These are phyloP conservation scores for Botrytis sinoallii DNA, from an alignment of 2,329 filamentous ascomycete species.

Conservation along the genomic window DNA sequence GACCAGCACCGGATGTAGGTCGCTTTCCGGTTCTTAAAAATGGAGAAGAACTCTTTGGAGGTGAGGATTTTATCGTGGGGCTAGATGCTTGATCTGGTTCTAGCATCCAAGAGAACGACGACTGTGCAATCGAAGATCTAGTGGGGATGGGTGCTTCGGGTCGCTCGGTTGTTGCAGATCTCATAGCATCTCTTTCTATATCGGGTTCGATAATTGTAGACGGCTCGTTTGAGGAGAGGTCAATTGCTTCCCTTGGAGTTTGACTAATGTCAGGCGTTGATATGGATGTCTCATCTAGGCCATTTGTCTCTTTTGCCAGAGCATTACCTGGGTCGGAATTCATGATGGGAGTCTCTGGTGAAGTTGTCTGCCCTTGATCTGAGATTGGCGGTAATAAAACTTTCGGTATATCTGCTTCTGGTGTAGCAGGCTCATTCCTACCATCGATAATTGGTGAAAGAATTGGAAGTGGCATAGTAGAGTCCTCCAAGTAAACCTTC, in stretches of 20 bases:
- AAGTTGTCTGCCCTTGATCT: background rate
- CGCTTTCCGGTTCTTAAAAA: conserved; percentile 33
- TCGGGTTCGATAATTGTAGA: background rate
- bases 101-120: conserved; percentile 78
- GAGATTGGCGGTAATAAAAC: conserved; percentile 11
- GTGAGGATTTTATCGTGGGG: conserved; percentile 25
- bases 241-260: background rate
- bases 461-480: conserved; percentile 49
- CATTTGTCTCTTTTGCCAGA: background rate
- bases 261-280: background rate
- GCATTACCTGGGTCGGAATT: background rate
- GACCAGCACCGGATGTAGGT: conserved; percentile 29
- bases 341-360: background rate
- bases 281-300: background rate
- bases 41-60: conserved; percentile 33
- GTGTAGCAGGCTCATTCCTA: background rate
- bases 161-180: conserved; percentile 19
- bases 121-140: conserved; percentile 66
- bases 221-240: background rate
- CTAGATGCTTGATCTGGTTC: conserved; percentile 43
- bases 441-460: conserved; percentile 1
- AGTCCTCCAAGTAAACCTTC: conserved; percentile 59
- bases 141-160: conserved; percentile 51
- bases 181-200: conserved; percentile 5
- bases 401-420: conserved; percentile 18